Conservation (phyloP, 306 rosid species). For the Herpetospermum pedunculosum region DNA sequence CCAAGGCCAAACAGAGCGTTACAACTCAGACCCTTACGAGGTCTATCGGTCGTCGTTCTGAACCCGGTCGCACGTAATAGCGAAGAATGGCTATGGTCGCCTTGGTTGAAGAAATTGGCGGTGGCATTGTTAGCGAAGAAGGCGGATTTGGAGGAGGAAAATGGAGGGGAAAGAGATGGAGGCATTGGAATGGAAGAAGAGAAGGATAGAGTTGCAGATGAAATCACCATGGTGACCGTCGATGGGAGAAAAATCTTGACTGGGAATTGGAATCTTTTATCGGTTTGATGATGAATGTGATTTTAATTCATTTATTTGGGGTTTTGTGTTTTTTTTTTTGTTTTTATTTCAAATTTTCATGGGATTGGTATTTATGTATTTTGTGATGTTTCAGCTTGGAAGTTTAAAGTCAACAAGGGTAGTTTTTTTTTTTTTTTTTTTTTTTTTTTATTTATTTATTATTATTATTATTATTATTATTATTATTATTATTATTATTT, state of each 20-base stretch:
- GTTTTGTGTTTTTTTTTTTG: neutral
- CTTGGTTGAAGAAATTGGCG: slow-evolving; percentile 21
- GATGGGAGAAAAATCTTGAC: neutral
- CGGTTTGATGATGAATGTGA: neutral
- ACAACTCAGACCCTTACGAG: slow-evolving; percentile 45
- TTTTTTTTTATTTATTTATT: too few species aligned
- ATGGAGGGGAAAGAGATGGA: slow-evolving; percentile 14
- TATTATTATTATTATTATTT: too few species aligned
- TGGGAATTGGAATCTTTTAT: neutral
- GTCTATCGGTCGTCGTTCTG: slow-evolving; percentile 21
- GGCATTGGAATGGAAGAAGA: slow-evolving; percentile 27
- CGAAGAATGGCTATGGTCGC: slow-evolving; percentile 7
- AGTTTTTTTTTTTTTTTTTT: too few species aligned
- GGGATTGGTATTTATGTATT: too few species aligned
- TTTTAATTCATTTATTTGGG: neutral
- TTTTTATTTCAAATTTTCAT: too few species aligned
- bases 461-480: too few species aligned
- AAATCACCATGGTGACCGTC: slow-evolving; percentile 34
- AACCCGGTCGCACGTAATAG: slow-evolving; percentile 11
- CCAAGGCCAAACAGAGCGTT: slow-evolving; percentile 89
- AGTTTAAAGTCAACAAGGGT: too few species aligned
- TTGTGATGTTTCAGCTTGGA: too few species aligned
- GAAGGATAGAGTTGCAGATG: slow-evolving; percentile 31
- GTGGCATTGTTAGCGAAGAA: slow-evolving; percentile 22
- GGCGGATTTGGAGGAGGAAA: slow-evolving; percentile 33